Evolutionary conservation across 805 yeast species (phyloP).

Genomic region (Wickerhamomyces bisporus): DNA sequence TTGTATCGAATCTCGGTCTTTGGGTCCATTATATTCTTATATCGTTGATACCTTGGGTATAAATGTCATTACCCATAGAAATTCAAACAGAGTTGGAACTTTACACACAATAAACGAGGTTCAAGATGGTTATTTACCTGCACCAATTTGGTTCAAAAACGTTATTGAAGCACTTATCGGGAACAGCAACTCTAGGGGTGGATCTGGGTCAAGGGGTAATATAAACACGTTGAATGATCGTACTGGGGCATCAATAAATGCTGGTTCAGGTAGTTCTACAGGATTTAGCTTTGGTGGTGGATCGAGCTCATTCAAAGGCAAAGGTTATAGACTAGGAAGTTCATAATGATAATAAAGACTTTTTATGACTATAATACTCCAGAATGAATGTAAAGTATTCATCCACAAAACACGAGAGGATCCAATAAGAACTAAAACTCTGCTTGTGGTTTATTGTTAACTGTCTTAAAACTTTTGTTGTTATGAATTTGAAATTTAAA

Average conservation of each 20-base stretch:
- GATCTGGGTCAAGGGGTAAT: slow-evolving; percentile 2
- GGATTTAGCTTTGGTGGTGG: slow-evolving; percentile 9
- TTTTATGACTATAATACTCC: slow-evolving; percentile 14
- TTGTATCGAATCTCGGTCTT: slow-evolving; percentile 52
- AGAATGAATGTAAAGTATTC: slow-evolving; percentile 15
- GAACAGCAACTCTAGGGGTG: slow-evolving; percentile 7
- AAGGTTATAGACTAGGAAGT: slow-evolving; percentile 34
- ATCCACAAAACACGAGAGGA: slow-evolving; percentile 16
- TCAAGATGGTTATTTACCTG: slow-evolving; percentile 49
- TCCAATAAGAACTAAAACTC: slow-evolving; percentile 19
- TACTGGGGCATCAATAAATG: slow-evolving; percentile 2
- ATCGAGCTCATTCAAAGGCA: slow-evolving; percentile 28
- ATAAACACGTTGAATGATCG: slow-evolving; percentile 10
- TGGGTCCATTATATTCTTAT: slow-evolving; percentile 35
- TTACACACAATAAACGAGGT: slow-evolving; percentile 29
- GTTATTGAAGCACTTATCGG: slow-evolving; percentile 21
- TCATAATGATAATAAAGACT: neutral
- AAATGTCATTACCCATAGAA: slow-evolving; percentile 16
- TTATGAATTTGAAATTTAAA: slow-evolving; percentile 12
- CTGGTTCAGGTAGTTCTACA: slow-evolving; percentile 8
- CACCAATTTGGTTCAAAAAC: slow-evolving; percentile 42
- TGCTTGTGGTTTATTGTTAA: slow-evolving; percentile 5
- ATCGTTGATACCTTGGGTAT: slow-evolving; percentile 18
- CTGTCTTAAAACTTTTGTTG: slow-evolving; percentile 12
- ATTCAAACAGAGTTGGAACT: slow-evolving; percentile 28